phyloP scores from a whole-genome alignment of 2,329 filamentous ascomycete species.

The Fusarium agapanthi region DNA sequence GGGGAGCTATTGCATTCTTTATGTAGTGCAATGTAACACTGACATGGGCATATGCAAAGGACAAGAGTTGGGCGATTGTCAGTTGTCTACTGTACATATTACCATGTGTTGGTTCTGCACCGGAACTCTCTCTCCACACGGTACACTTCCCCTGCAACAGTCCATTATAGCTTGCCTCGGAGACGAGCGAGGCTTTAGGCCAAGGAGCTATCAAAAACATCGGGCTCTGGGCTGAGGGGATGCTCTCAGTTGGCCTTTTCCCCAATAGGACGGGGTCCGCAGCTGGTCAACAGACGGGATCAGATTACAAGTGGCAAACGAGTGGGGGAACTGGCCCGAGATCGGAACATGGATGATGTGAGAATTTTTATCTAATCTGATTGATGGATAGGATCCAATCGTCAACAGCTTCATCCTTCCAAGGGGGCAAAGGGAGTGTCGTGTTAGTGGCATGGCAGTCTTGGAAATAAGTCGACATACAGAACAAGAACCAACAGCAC shows the following conservation, averaged over 20 bases:
- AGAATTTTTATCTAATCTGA: slow-evolving; percentile 37
- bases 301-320: slow-evolving; percentile 25
- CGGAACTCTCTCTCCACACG: not conserved
- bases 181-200: not conserved
- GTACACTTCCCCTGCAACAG: not conserved
- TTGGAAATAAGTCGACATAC: not conserved
- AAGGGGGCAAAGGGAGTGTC: not conserved
- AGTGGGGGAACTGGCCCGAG: slow-evolving; percentile 28
- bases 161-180: not conserved
- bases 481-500: not conserved
- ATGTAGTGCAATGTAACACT: slow-evolving; percentile 25
- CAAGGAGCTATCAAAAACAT: slow-evolving; percentile 8
- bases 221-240: slow-evolving; percentile 5
- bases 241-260: slow-evolving; percentile 14
- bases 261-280: slow-evolving; percentile 11
- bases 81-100: not conserved
- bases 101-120: slow-evolving; percentile 3
- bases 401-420: not conserved
- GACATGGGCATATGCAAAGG: slow-evolving; percentile 1
- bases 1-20: slow-evolving; percentile 13
- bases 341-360: slow-evolving; percentile 24
- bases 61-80: not conserved
- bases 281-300: slow-evolving; percentile 1
- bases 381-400: slow-evolving; percentile 36
- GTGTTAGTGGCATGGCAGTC: not conserved